Evolutionary conservation across 805 yeast genomes (phyloP).

Genomic region (Citeromyces nyonsensis): DNA sequence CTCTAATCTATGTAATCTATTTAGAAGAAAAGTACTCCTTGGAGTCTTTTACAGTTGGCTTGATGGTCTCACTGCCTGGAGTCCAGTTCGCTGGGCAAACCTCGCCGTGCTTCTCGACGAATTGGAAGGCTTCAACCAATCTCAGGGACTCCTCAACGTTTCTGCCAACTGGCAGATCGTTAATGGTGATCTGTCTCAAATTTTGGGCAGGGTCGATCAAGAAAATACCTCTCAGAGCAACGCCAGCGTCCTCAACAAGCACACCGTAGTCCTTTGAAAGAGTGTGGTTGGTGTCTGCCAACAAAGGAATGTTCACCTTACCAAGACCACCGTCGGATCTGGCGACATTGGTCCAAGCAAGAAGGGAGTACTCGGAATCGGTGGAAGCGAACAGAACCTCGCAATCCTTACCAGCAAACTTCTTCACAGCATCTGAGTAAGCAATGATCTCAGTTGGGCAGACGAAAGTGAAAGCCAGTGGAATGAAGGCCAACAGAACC

Average conservation of each 20-base stretch:
- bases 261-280: conserved; percentile 96
- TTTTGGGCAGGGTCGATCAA: conserved; percentile 91
- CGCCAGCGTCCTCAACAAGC: conserved; percentile 88
- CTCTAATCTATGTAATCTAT: conserved; percentile 11
- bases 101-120: conserved; percentile 98
- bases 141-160: conserved; percentile 96
- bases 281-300: conserved; percentile 95
- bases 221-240: conserved; percentile 96
- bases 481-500: conserved; percentile 94
- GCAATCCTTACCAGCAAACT: conserved; percentile 76
- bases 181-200: conserved; percentile 93
- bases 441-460: conserved; percentile 99
- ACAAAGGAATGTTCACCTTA: conserved; percentile 81
- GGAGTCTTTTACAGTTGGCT: conserved; percentile 64
- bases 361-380: conserved; percentile 93
- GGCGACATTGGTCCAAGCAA: conserved; percentile 96
- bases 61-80: conserved; percentile 86
- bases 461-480: conserved; percentile 97
- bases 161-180: conserved; percentile 99
- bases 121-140: conserved; percentile 97
- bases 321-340: conserved; percentile 99
- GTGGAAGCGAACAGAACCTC: conserved; percentile 93
- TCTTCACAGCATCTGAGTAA: conserved; percentile 87
- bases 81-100: conserved; percentile 99
- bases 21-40: conserved; percentile 65